These are phyloP conservation scores for Cyclostephanos invisitatus DNA, from an alignment of 108 stramenopile genomes.

Conservation along the genomic window DNA sequence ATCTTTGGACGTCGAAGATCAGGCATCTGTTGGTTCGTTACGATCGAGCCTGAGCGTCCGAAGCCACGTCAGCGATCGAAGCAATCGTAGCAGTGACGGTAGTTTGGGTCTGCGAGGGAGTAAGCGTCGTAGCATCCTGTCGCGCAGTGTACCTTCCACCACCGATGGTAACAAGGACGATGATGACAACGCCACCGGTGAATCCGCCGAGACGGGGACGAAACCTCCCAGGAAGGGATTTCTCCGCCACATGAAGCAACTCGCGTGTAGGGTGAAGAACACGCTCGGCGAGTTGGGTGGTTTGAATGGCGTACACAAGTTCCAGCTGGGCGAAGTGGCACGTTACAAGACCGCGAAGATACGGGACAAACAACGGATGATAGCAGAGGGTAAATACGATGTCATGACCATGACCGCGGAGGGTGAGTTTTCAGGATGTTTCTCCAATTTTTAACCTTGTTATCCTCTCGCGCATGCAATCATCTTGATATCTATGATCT, in stretches of 20 bases:
- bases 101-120: not conserved
- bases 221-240: not conserved
- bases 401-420: slow-evolving; percentile 8
- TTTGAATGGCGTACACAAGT: slow-evolving; percentile 10
- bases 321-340: slow-evolving; percentile 9
- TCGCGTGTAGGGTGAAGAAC: slow-evolving; percentile 14
- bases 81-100: not conserved
- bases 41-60: not conserved
- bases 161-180: not conserved
- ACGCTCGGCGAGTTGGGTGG: slow-evolving; percentile 15
- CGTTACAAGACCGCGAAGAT: not conserved
- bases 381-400: slow-evolving; percentile 1
- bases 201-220: too few species aligned
- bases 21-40: not conserved
- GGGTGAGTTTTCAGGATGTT: not conserved
- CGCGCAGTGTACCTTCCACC: too few species aligned
- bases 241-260: not conserved
- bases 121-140: too few species aligned
- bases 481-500: not conserved
- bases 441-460: not conserved
- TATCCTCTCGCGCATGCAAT: not conserved
- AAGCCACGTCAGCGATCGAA: not conserved
- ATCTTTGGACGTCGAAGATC: too few species aligned
- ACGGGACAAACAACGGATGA: not conserved
- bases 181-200: not conserved